phyloP scores from a whole-genome alignment of 176 grass and related monocot genomes.

The Hordeum vulgare region MorexV3_pseudomolecules_assembly NC_058523.1:526607755-526608254 shows the following conservation, averaged over 20 bases:
- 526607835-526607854: background rate
- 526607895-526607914: background rate
- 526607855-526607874: background rate
- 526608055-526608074: background rate
- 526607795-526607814: background rate
- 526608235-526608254: background rate
- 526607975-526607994: too few relatives aligned
- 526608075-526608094: too few relatives aligned
- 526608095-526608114: background rate
- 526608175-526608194: background rate
- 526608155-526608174: background rate
- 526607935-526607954: background rate
- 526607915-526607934: too few relatives aligned
- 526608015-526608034: background rate
- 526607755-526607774: background rate
- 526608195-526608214: background rate
- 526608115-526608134: background rate
- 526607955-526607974: background rate
- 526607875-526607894: slow-evolving; percentile 22
- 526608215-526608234: background rate
- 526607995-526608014: too few relatives aligned
- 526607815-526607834: background rate
- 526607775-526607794: background rate
- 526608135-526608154: background rate
- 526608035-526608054: background rate